These are phyloP conservation scores for Talaromyces albobiverticillius DNA, from an alignment of 2,329 filamentous ascomycete genomes.

Conservation along the genomic window DNA sequence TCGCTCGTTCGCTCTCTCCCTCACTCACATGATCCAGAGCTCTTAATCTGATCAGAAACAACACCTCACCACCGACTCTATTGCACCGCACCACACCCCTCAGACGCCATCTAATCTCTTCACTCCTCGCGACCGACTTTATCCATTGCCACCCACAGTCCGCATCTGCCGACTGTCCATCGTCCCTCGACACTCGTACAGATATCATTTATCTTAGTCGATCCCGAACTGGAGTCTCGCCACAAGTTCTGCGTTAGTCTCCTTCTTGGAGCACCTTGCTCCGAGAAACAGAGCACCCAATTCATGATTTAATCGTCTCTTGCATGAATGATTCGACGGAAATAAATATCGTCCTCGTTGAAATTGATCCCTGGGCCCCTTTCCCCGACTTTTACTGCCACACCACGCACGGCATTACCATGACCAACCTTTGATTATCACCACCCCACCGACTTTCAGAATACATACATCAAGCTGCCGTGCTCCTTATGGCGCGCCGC, in stretches of 20 bases:
- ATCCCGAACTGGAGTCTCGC: not conserved
- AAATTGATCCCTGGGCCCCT: not conserved
- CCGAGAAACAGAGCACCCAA: not conserved
- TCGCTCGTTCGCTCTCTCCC: not conserved
- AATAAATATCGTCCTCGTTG: not conserved
- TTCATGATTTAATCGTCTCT: conserved; percentile 5
- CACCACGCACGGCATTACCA: conserved; percentile 10
- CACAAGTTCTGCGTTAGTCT: not conserved
- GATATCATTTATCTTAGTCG: not conserved
- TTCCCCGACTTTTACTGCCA: not conserved
- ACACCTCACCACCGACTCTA: no score
- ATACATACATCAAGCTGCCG: conserved; percentile 17
- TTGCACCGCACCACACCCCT: not conserved
- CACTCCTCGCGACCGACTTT: not conserved
- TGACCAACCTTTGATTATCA: conserved; percentile 17
- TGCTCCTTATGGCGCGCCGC: conserved; percentile 46
- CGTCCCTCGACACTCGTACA: not conserved
- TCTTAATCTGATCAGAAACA: not conserved
- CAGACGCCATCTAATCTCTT: not conserved
- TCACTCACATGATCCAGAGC: not conserved
- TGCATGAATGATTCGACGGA: conserved; percentile 6
- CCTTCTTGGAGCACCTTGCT: conserved; percentile 6
- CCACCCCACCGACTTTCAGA: conserved; percentile 13
- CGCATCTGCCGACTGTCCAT: not conserved
- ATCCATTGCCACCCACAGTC: conserved; percentile 7